These are phyloP conservation scores for Neotropicomus parvogracilis DNA, from an alignment of 1,284 basidiomycete species.

Conservation along the genomic window DNA sequence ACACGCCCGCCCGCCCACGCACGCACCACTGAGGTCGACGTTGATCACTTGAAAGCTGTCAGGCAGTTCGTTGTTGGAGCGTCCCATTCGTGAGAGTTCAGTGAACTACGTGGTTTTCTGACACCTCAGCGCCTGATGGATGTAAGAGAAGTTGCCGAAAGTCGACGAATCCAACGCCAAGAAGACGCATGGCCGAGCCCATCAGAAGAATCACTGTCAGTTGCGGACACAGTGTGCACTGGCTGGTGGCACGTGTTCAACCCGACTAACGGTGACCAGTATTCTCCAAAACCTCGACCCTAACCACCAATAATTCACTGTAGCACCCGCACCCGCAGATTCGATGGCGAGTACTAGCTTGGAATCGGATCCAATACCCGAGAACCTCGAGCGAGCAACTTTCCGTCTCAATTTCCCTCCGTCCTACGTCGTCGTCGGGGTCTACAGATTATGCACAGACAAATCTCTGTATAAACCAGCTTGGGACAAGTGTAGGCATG, in stretches of 20 bases:
- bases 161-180: background rate
- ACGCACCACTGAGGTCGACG: conserved; percentile 21
- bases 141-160: background rate
- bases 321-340: too few species aligned
- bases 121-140: background rate
- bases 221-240: too few species aligned
- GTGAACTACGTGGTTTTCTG: background rate
- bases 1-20: background rate
- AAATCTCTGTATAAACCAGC: conserved; percentile 58
- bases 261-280: too few species aligned
- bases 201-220: too few species aligned
- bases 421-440: conserved; percentile 71
- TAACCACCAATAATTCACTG: too few species aligned
- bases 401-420: conserved; percentile 67
- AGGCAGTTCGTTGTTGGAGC: background rate
- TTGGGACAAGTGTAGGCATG: conserved; percentile 76
- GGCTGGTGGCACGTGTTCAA: too few species aligned
- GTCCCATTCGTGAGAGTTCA: background rate
- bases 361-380: conserved; percentile 37
- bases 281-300: too few species aligned
- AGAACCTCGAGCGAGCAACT: conserved; percentile 46
- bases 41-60: conserved; percentile 7
- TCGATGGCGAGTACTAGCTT: too few species aligned
- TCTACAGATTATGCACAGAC: conserved; percentile 70
- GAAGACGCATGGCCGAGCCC: background rate